Conservation (phyloP, 768 basidiomycete species). For the Amanita pseudoporphyria region DNA sequence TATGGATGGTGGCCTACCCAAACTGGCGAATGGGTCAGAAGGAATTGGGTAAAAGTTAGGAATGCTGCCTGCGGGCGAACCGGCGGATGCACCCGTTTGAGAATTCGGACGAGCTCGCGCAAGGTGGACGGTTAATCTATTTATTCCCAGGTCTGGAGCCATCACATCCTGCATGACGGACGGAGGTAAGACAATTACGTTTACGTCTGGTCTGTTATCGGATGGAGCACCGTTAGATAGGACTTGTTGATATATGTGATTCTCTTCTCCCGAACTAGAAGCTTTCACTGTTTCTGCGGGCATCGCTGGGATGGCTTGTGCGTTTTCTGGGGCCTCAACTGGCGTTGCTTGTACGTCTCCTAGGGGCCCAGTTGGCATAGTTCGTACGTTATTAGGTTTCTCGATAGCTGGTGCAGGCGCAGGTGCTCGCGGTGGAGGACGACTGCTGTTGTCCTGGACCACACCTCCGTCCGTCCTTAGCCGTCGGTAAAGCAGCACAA, state of each 20-base stretch:
- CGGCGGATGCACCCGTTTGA: not conserved
- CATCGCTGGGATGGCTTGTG: not conserved
- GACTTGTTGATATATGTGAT: not conserved
- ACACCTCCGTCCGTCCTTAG: not conserved
- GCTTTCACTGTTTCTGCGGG: not conserved
- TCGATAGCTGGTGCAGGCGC: not conserved
- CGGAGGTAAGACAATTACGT: not conserved
- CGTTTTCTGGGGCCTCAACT: not conserved
- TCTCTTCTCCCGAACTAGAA: not conserved
- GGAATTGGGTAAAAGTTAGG: not conserved
- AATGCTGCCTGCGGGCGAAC: not conserved
- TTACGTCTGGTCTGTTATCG: not conserved
- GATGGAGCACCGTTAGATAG: not conserved
- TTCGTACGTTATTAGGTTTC: too few species aligned
- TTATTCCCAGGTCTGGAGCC: not conserved
- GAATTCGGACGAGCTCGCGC: not conserved
- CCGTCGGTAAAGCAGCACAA: not conserved
- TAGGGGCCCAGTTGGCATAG: too few species aligned
- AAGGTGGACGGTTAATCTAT: not conserved
- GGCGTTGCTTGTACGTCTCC: too few species aligned
- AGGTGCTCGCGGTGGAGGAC: not conserved
- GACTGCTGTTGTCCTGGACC: not conserved
- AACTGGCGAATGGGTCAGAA: conserved; percentile 1
- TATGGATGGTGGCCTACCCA: not conserved
- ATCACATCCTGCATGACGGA: not conserved